These are phyloP conservation scores for Aspergillus sclerotialis DNA, from an alignment of 2,329 filamentous ascomycete species.

Conservation along the genomic window DNA sequence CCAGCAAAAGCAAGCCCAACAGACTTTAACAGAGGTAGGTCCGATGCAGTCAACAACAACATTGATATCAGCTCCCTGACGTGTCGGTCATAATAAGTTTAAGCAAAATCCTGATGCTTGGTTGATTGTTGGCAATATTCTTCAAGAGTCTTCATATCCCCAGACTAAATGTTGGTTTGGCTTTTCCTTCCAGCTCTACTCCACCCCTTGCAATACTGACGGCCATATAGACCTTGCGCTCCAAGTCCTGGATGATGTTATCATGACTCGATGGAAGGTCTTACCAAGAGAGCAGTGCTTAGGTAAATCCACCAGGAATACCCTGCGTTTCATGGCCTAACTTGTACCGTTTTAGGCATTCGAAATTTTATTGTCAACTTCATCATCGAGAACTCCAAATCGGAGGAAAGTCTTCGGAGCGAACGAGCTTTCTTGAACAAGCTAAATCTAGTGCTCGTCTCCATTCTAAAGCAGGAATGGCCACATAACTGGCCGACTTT, in stretches of 20 bases:
- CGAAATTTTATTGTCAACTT: conserved; percentile 99
- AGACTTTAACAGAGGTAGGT: conserved; percentile 81
- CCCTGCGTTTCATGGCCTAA: neutral
- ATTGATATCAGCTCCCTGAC: conserved; percentile 6
- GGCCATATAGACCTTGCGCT: conserved; percentile 67
- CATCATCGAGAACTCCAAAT: conserved; percentile 87
- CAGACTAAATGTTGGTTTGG: conserved; percentile 82
- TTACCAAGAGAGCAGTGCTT: conserved; percentile 92
- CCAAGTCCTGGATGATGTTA: conserved; percentile 96
- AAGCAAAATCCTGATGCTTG: conserved; percentile 98
- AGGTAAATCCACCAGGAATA: conserved; percentile 47
- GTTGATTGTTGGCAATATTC: conserved; percentile 94
- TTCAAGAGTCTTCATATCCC: conserved; percentile 84
- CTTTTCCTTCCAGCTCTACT: neutral
- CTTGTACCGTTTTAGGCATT: conserved; percentile 58
- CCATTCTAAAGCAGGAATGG: conserved; percentile 98
- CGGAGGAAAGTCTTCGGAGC: conserved; percentile 76
- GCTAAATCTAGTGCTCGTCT: conserved; percentile 94
- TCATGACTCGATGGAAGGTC: conserved; percentile 98
- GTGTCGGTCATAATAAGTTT: conserved; percentile 55
- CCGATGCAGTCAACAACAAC: neutral
- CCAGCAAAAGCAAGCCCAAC: conserved; percentile 94
- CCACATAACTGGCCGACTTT: conserved; percentile 99
- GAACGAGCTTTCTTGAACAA: conserved; percentile 94
- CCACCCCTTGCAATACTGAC: conserved; percentile 23